Base-by-base conservation (phyloP, 1,139 yeast genomes). In the Hanseniaspora uvarum region DNA sequence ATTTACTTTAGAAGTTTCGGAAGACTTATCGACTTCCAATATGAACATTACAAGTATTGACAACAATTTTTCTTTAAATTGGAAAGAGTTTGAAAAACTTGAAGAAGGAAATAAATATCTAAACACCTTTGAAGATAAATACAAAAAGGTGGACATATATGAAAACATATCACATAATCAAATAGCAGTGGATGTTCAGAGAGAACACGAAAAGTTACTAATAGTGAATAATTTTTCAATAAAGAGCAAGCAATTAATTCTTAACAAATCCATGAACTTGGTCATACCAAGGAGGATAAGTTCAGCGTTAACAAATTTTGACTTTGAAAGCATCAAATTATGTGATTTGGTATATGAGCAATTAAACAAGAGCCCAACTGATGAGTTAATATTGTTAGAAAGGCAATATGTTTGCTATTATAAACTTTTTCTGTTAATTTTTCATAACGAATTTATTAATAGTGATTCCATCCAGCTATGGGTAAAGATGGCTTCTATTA, bases 401-500 rank as follows among this genome's bases (percentile, higher is more conserved):
- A 51, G 45, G 6, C 52, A 55, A 3, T 67, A 63, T 46, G 38
- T 65, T 21, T 52, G 46, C 5, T 55, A 61, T 10, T 49, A 65
- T 33, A 54, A 58, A 30, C 55, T 63, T 6, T 54, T 67, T 12
- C 47, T 66, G 34, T 33, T 56, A 10, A 39, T 61, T 14, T 52
- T 66, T 11, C 68, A 66, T 52, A 53, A 59, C 40, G 59, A 62
- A 10, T 24, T 14, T 4, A 61, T 67, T 11, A 59, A 60, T 41
- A 56, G 51, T 3, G 31, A 53, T 1, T 36, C 59, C 4, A 46
- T 61, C 10, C 49, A 59, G 11, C 49, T 52, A 21, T 65, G 69
- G 69, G 58, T 61, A 26, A 16, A 46, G 1, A 40, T 37, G 18
- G 24, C 48, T 14, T 12, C 16, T 3, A 19, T 5, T 4, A 37